Evolutionary conservation across 768 basidiomycete species (phyloP), one percentile per base, ranked within the genome.

Genomic region (Cantharellus cinnabarinus): DNA sequence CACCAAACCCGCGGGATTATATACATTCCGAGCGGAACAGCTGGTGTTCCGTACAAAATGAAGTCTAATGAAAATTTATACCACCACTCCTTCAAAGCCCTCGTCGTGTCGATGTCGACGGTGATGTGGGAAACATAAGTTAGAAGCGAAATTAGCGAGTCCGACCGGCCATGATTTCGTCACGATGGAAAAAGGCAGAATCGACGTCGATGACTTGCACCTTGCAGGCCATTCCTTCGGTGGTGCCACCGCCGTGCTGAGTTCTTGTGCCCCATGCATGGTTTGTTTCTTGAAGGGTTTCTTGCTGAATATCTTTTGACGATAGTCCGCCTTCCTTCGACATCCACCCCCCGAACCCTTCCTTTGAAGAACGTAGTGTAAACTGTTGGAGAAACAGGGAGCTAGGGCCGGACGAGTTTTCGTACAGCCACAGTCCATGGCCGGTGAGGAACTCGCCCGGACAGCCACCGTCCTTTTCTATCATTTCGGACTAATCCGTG

Each of bases 1-100:
- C 57, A 56, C 62, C 20, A 60, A 66, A 4, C 42, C 69, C 34
- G 62, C 62, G 5, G 57, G 40, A 50, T 60, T 75, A 15, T 66
- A 76, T 20, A 72, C 76, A 2, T 75, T 89, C 58, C 77, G 88
- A 59, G 70, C 71, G 0, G 75, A 85, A 56, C 89, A 94, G 63
- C 77, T 90, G 4, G 73, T 72, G 5, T 78, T 88, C 56, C 77
- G 90, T 5, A 74, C 75, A 58, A 71, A 75, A 29, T 58, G 89
- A 93, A 69, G 72, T 89, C 29, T 79, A 84, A 68, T 73, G 75
- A 39, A 74, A 78, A 4, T 82, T 29, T 29, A 29, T 29, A 29
- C 20, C 20, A 81, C 62, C 66, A 69, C n/a, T 72, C 78, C 1
- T 81, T 91, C 64, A 68, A 67, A 48, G 67, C 71, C n/a, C 68